Evolutionary conservation across 495 filamentous ascomycete species (phyloP).

Genomic region (Penicillium pulvis): DNA sequence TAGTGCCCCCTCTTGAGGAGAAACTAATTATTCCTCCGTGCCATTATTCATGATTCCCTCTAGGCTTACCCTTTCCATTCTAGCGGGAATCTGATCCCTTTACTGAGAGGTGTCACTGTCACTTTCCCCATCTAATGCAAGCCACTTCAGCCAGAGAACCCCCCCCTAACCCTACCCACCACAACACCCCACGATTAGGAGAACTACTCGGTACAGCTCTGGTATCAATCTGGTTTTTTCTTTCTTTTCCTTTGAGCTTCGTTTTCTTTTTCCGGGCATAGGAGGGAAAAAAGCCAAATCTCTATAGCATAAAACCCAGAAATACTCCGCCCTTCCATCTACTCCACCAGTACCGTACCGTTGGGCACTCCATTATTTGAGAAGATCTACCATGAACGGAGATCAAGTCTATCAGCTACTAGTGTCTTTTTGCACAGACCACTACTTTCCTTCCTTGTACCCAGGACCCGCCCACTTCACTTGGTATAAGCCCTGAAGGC

Average conservation of each 20-base stretch:
- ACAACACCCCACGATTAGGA: neutral
- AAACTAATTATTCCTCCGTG: slow-evolving; percentile 3
- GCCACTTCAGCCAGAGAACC: slow-evolving; percentile 27
- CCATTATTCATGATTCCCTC: neutral
- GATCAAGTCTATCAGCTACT: slow-evolving; percentile 50
- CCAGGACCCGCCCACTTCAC: slow-evolving; percentile 22
- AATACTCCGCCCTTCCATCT: slow-evolving; percentile 11
- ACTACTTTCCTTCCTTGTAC: slow-evolving; percentile 27
- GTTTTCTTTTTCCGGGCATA: neutral
- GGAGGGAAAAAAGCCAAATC: neutral
- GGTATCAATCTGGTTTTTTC: neutral
- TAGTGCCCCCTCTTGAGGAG: neutral
- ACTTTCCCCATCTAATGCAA: slow-evolving; percentile 38
- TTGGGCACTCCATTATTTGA: slow-evolving; percentile 17
- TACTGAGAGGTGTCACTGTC: slow-evolving; percentile 3
- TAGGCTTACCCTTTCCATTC: slow-evolving; percentile 9
- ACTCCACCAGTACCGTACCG: slow-evolving; percentile 13
- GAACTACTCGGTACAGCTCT: neutral
- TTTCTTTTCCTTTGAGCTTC: neutral
- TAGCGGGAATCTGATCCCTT: slow-evolving; percentile 18
- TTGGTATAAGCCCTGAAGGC: slow-evolving; percentile 33
- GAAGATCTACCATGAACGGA: slow-evolving; percentile 42
- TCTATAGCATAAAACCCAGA: slow-evolving; percentile 7
- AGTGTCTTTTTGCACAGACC: slow-evolving; percentile 42
- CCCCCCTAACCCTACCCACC: neutral